phyloP scores from a whole-genome alignment of 2,329 filamentous ascomycete genomes.

The Talaromyces sp. region DNA sequence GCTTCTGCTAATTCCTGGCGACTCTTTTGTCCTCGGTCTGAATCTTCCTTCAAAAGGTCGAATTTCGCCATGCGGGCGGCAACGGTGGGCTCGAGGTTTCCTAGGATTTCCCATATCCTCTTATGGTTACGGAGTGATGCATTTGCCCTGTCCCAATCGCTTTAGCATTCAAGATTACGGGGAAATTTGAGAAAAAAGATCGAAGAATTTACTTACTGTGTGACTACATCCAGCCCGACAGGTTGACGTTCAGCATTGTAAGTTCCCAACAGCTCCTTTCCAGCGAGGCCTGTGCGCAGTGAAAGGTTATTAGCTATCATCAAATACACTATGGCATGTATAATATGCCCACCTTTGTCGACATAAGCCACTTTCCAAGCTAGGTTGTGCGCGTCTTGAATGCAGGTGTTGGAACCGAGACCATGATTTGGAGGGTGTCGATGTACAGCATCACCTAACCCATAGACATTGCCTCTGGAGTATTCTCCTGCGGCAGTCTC shows the following conservation, averaged over 20 bases:
- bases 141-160: constrained; percentile 43
- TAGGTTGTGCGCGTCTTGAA: constrained; percentile 54
- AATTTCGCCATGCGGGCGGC: constrained; percentile 37
- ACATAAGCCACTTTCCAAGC: constrained; percentile 55
- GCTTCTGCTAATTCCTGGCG: constrained; percentile 38
- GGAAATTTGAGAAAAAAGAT: no score
- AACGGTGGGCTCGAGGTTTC: constrained; percentile 36
- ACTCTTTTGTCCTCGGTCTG: constrained; percentile 34
- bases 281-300: constrained; percentile 2
- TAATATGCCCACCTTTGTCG: constrained; percentile 19
- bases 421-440: constrained; percentile 57
- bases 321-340: no score
- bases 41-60: constrained; percentile 37
- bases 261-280: constrained; percentile 33
- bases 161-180: no score
- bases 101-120: constrained; percentile 44
- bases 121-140: constrained; percentile 52
- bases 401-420: constrained; percentile 56
- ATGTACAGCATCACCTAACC: constrained; percentile 57
- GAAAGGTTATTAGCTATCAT: no score
- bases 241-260: constrained; percentile 48
- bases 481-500: constrained; percentile 58
- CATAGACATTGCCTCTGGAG: constrained; percentile 49
- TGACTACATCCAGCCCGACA: constrained; percentile 46
- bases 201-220: constrained; percentile 16